phyloP scores from a whole-genome alignment of 345 rosid species.

The Dimocarpus longan region DNA sequence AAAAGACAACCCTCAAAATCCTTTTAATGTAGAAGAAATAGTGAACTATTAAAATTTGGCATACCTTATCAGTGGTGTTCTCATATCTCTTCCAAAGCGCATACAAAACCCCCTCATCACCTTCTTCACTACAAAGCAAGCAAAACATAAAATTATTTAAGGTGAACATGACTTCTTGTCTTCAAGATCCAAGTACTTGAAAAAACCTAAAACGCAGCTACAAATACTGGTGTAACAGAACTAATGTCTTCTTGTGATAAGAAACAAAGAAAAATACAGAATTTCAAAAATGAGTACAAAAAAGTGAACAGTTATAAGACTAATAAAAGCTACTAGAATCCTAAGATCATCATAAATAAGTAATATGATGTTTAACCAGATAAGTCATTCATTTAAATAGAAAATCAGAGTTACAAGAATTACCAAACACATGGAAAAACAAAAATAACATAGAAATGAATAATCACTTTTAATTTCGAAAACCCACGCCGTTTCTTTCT shows the following conservation, averaged over 20 bases:
- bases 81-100: conserved; percentile 61
- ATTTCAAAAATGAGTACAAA: neutral
- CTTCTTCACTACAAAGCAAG: conserved; percentile 45
- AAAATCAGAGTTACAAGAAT: neutral
- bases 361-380: neutral
- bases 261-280: neutral
- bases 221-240: conserved; percentile 13
- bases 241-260: neutral
- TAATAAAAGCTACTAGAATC: neutral
- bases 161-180: neutral
- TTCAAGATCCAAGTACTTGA: neutral
- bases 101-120: conserved; percentile 54
- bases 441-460: neutral
- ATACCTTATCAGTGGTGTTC: conserved; percentile 57
- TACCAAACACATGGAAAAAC: neutral
- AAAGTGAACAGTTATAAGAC: neutral
- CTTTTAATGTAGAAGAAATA: neutral
- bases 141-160: conserved; percentile 1
- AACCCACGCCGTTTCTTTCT: neutral
- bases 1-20: conserved; percentile 14
- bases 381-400: neutral
- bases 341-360: neutral
- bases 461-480: neutral
- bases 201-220: conserved; percentile 8
- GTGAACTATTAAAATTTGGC: conserved; percentile 2